phyloP scores from a whole-genome alignment of 495 filamentous ascomycete species.

The Schizothecium vesticola region DNA sequence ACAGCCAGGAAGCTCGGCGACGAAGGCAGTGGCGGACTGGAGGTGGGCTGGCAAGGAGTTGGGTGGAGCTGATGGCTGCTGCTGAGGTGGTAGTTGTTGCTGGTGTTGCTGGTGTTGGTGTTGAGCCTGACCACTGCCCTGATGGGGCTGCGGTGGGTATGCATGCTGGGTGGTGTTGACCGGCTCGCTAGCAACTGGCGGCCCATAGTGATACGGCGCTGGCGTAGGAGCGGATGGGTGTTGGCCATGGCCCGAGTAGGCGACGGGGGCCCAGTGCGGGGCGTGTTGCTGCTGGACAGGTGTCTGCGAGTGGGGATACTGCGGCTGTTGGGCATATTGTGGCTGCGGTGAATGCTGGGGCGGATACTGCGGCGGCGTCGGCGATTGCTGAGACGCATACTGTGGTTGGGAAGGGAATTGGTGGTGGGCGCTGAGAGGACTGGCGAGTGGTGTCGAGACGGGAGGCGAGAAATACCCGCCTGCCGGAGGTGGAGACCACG shows the following conservation, averaged over 20 bases:
- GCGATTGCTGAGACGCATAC: not conserved
- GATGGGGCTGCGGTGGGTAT: not conserved
- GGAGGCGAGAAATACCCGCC: not conserved
- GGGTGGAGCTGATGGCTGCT: not conserved
- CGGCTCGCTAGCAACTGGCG: not conserved
- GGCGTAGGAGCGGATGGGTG: not conserved
- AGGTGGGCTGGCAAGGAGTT: not conserved
- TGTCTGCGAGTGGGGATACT: not conserved
- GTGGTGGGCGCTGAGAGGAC: not conserved
- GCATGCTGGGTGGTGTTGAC: not conserved
- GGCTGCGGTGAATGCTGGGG: not conserved
- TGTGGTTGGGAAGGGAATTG: not conserved
- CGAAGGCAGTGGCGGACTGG: not conserved
- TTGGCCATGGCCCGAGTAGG: not conserved
- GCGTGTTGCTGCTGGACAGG: not conserved
- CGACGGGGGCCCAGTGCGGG: not conserved
- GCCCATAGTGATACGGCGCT: not conserved
- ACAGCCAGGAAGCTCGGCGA: slow-evolving; percentile 15
- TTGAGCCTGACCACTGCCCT: not conserved
- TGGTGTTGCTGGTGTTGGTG: not conserved
- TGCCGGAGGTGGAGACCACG: not conserved
- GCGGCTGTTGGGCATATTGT: not conserved
- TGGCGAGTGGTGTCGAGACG: not conserved
- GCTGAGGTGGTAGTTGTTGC: not conserved
- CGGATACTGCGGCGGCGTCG: not conserved